These are phyloP conservation scores for Myxozyma melibiosi DNA, from an alignment of 805 yeast species.

Conservation along the genomic window DNA sequence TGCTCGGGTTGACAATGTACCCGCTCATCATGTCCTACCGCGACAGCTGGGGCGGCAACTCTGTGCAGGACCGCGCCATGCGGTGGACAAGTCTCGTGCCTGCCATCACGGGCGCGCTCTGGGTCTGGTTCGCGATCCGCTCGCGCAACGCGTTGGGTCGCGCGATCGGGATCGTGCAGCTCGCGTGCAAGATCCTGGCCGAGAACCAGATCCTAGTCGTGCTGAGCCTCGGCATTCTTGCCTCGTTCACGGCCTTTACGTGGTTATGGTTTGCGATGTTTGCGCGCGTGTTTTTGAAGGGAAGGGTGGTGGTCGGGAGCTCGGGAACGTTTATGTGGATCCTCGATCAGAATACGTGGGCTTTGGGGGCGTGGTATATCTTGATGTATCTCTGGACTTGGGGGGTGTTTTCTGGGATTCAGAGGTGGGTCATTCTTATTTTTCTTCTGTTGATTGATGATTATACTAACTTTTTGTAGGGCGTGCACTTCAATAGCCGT, in stretches of 20 bases:
- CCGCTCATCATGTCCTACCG: slow-evolving; percentile 41
- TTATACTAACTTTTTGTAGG: slow-evolving; percentile 24
- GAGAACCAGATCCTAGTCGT: slow-evolving; percentile 40
- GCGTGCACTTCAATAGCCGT: slow-evolving; percentile 43
- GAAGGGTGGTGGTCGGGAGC: slow-evolving; percentile 19
- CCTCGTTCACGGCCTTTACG: slow-evolving; percentile 40
- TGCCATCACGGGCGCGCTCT: slow-evolving; percentile 35
- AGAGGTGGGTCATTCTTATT: slow-evolving; percentile 32
- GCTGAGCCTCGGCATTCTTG: slow-evolving; percentile 39
- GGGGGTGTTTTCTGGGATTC: slow-evolving; percentile 45
- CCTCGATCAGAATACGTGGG: slow-evolving; percentile 40
- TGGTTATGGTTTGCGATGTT: slow-evolving; percentile 44
- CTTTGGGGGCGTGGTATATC: slow-evolving; percentile 40
- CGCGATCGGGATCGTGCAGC: slow-evolving; percentile 44
- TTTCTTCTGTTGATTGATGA: neutral
- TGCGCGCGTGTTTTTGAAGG: slow-evolving; percentile 40
- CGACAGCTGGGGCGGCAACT: slow-evolving; percentile 39
- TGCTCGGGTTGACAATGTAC: slow-evolving; percentile 36
- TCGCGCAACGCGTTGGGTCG: slow-evolving; percentile 37
- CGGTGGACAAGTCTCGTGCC: slow-evolving; percentile 40
- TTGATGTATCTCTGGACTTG: slow-evolving; percentile 49
- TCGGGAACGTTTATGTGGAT: slow-evolving; percentile 29
- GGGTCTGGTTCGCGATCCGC: slow-evolving; percentile 39
- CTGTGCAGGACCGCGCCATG: slow-evolving; percentile 41
- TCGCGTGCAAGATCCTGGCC: slow-evolving; percentile 42